Evolutionary conservation across 345 rosid species (phyloP), one percentile per base, ranked within the genome.

Genomic region (Physaria fendleri): DNA sequence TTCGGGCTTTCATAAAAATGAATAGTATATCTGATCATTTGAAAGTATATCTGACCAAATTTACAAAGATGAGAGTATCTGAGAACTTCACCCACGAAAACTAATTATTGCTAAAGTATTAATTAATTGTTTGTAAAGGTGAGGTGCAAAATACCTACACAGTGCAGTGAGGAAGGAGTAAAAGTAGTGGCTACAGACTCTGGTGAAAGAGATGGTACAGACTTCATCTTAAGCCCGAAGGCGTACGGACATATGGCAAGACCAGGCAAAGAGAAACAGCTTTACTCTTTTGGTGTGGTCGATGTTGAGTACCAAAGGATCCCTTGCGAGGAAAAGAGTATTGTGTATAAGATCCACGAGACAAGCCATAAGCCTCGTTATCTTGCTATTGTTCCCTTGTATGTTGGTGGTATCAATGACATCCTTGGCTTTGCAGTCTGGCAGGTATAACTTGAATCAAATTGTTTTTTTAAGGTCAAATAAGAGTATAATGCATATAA

Each of bases 131-230:
- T n/a, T n/a, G n/a, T n/a, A 25, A 68, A 86, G 97, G 92, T 90
- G 47, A 80, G 87, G 67, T 91, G 96, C 81, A 88, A 63, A 6
- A 72, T 60, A 39, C 75, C 88, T 17, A 57, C 78, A n/a, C 71
- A 71, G 43, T 88, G 95, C 80, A 73, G 53, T 6, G 82, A 80
- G 15, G 68, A 79, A 1, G 98, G 98, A 24, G 82, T 74, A 71
- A 60, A 69, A 59, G 65, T 85, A 54, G 84, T 82, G 71, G 88
- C 66, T 76, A 88, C 96, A 5, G 98, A 91, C 85, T 82, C 79
- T 8, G 95, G 96, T 0, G 91, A 85, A 64, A 95, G 95, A 34
- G 75, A 76, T 82, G 56, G 59, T 27, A 79, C 98, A 0, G 96
- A 91, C 75, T 91, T 91, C 77, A 75, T 91, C 65, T 81, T 91